Evolutionary conservation across 2,329 filamentous ascomycete species (phyloP).

Genomic region (Alternaria infectoria): DNA sequence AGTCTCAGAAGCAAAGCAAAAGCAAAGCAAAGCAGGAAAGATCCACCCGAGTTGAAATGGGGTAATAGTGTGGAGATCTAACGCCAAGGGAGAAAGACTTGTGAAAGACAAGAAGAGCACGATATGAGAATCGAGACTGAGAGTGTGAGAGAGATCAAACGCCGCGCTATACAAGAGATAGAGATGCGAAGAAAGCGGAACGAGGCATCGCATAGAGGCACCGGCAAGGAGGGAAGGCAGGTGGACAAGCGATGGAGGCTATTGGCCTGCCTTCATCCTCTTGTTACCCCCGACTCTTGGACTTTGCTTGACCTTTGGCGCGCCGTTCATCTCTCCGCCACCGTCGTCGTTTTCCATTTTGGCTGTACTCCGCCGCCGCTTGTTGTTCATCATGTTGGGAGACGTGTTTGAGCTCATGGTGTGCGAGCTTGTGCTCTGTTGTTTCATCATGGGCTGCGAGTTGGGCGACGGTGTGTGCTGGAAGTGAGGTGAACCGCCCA

Average conservation of each 20-base stretch:
- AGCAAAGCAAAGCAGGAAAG: not conserved
- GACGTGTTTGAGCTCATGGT: constrained; percentile 67
- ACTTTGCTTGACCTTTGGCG: constrained; percentile 58
- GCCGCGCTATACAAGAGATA: constrained; percentile 36
- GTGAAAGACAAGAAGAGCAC: not conserved
- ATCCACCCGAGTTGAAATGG: constrained; percentile 7
- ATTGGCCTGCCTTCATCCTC: constrained; percentile 40
- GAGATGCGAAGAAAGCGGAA: constrained; percentile 10
- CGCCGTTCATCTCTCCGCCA: constrained; percentile 46
- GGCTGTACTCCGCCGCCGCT: constrained; percentile 66
- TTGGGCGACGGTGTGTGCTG: constrained; percentile 56
- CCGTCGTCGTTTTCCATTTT: constrained; percentile 65
- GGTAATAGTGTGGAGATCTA: constrained; percentile 12
- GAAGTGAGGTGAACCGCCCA: constrained; percentile 57
- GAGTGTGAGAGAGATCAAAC: constrained; percentile 23
- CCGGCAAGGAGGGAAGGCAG: not conserved
- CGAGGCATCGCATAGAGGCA: constrained; percentile 6
- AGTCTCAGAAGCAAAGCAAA: constrained; percentile 1
- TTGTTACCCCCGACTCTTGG: constrained; percentile 52
- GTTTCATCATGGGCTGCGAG: constrained; percentile 61
- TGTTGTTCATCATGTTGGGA: constrained; percentile 65
- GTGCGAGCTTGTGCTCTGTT: constrained; percentile 62
- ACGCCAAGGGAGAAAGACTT: constrained; percentile 4
- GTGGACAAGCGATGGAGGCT: not conserved
- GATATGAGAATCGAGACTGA: constrained; percentile 13